Base-by-base conservation (phyloP, 139 green algal species). In the Mesotaenium endlicherianum region DNA sequence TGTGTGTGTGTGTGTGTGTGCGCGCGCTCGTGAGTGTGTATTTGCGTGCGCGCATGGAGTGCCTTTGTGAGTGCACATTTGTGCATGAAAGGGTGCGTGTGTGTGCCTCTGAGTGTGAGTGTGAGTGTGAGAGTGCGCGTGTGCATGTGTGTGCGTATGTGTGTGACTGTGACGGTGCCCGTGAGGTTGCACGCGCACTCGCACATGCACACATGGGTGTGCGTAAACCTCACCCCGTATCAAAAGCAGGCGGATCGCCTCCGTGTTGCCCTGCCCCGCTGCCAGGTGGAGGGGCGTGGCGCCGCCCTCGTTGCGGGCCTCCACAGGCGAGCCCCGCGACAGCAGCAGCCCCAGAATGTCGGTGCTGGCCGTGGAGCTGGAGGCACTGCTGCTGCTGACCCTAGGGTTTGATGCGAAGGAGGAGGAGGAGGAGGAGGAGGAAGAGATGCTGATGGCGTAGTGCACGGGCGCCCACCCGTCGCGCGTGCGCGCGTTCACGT, bases 301-400 rank as follows among this genome's bases (percentile, higher is more conserved):
- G 30, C 70, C 70, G 14, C 38, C 70, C 5, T 78, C 70, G 49
- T 78, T 78, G 16, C 70, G 70, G n/a, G 70, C 70, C 5, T 78
- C 31, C 11, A 53, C 70, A 8, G 14, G 14, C 5, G 38, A 31
- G 45, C 70, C 70, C 5, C 70, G 70, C 16, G 5, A 38, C 30
- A 78, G 70, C 30, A 78, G 70, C 16, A 78, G 70, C 5, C 70
- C 31, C 5, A 78, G 20, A 49, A 78, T 55, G 16, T 78, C 70
- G 16, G 49, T 49, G 31, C 41, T 55, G 11, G 70, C 16, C 30
- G 39, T 45, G 11, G 34, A 49, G n/a, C n/a, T n/a, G n/a, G n/a
- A n/a, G n/a, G n/a, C n/a, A n/a, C n/a, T n/a, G n/a, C n/a, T n/a
- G n/a, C n/a, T n/a, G n/a, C n/a, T n/a, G n/a, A n/a, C n/a, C n/a